phyloP scores from a whole-genome alignment of 768 basidiomycete species.

The Psilocybe sp. region DNA sequence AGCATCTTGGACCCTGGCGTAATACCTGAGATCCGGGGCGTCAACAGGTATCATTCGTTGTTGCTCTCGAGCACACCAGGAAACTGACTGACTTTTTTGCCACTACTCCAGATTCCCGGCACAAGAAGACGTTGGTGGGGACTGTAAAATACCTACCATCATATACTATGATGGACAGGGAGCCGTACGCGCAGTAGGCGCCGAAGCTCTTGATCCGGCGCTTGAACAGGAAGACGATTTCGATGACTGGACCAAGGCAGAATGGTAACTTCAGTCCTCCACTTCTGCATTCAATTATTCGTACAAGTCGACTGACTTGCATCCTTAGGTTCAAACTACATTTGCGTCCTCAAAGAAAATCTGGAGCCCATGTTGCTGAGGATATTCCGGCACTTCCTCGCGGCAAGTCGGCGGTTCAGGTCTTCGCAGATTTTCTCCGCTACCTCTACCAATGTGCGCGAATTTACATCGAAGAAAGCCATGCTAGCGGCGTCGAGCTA shows the following conservation, averaged over 20 bases:
- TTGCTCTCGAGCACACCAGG: background rate
- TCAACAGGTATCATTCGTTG: conserved; percentile 18
- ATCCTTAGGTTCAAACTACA: conserved; percentile 36
- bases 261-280: conserved; percentile 33
- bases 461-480: conserved; percentile 46
- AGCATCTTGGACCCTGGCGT: conserved; percentile 25
- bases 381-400: conserved; percentile 38
- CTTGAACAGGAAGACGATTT: conserved; percentile 38
- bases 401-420: conserved; percentile 35
- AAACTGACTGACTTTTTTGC: conserved; percentile 3
- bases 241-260: conserved; percentile 41
- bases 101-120: conserved; percentile 40
- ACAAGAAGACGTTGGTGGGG: conserved; percentile 42
- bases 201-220: conserved; percentile 39
- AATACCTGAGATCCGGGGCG: conserved; percentile 23
- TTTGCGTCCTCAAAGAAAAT: conserved; percentile 25
- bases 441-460: conserved; percentile 46
- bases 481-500: conserved; percentile 38
- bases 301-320: background rate
- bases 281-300: background rate
- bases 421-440: conserved; percentile 49
- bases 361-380: conserved; percentile 14
- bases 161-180: conserved; percentile 45
- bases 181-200: conserved; percentile 37
- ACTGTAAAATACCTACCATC: conserved; percentile 47